Evolutionary conservation across 164 flowering plant genomes (phyloP), one percentile per base, ranked within the genome.

Genomic region (Liquidambar formosana): DNA sequence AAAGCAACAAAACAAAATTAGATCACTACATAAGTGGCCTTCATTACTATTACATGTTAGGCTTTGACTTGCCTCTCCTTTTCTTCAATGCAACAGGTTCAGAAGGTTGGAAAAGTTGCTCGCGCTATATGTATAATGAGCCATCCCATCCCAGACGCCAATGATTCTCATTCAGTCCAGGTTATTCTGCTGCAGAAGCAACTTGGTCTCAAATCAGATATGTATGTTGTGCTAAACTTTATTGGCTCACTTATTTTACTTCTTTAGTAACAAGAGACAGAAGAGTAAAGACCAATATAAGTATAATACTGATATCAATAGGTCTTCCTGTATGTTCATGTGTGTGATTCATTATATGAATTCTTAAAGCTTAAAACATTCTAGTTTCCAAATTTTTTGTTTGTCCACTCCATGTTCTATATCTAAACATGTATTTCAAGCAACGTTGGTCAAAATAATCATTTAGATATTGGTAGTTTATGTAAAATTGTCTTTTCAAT

Each of bases 61-160:
- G 59, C 28, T 41, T 61, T 11, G 23, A 61, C 2, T 23, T 66
- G 11, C 63, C 25, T 14, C 8, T 27, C 14, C 13, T 49, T 15
- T 57, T 22, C 1, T 56, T 43, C 44, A 27, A 27, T 77, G 63
- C 22, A 70, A 79, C 84, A 94, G 97, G 99, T 86, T 21, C 41
- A 73, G 51, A 94, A 91, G 73, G 90, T 92, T 22, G 99, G 99
- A 44, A 94, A 79, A 80, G 99, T 95, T 26, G 90, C 94, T 4
- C 91, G 99, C 59, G 99, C 99, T 22, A 85, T 95, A 69, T 89
- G 97, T 66, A 91, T 95, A 66, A 92, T 92, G 99, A 91, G 90
- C 77, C 97, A 95, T 76, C 93, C 97, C 14, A 91, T 95, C 73
- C 99, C 96, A 63, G 77, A 87, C 66, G 93, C 97, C 57, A 76